Evolutionary conservation across 805 yeast genomes (phyloP).

Genomic region (Ogataea salicorniae): DNA sequence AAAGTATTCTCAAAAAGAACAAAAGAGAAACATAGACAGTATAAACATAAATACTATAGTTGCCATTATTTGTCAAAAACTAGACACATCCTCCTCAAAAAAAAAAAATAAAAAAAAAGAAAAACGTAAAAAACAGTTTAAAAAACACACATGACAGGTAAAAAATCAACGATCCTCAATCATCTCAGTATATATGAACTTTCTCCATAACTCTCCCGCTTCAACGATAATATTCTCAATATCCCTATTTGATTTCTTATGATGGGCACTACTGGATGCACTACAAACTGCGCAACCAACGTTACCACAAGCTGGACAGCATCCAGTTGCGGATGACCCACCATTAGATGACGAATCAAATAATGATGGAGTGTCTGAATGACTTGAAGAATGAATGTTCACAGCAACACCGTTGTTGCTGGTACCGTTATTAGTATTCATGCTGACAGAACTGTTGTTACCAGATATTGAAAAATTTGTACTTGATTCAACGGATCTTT

Average conservation of each 20-base stretch:
- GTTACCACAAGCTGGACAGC: slow-evolving; percentile 8
- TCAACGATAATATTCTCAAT: slow-evolving; percentile 69
- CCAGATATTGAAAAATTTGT: not conserved
- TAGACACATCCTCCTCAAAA: not conserved
- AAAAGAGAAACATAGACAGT: no score
- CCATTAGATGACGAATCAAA: not conserved
- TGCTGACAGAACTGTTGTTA: not conserved
- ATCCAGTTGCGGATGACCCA: not conserved
- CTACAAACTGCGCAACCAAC: slow-evolving; percentile 7
- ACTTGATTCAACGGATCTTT: not conserved
- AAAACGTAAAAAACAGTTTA: not conserved
- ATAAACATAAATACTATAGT: no score
- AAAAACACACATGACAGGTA: not conserved
- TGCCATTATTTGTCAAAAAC: no score
- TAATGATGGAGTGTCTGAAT: not conserved
- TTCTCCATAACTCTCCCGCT: slow-evolving; percentile 87
- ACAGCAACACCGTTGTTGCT: not conserved
- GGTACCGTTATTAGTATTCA: no score
- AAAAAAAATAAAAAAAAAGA: not conserved
- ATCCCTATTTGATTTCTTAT: slow-evolving; percentile 36
- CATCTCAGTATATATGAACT: slow-evolving; percentile 65
- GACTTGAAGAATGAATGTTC: not conserved
- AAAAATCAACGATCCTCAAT: slow-evolving; percentile 33
- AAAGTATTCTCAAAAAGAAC: no score
- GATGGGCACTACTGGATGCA: slow-evolving; percentile 7